Conservation (phyloP, 495 filamentous ascomycete species). For the Clohesyomyces aquaticus region DNA sequence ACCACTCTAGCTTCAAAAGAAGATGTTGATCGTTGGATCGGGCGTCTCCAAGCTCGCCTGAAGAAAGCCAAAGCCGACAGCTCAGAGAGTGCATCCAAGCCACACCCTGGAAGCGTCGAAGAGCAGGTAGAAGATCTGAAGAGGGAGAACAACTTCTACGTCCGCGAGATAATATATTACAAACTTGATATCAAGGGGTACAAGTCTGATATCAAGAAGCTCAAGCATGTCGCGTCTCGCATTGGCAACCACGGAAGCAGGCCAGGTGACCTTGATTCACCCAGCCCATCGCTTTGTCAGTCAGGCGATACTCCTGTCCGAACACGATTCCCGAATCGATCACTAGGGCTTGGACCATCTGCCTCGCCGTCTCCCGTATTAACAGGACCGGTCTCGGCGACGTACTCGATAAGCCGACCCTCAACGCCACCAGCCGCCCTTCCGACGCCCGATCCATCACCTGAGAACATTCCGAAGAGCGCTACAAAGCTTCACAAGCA, state of each 20-base stretch:
- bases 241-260: constrained; percentile 34
- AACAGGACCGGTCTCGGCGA: constrained; percentile 23
- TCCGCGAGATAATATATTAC: constrained; percentile 41
- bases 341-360: constrained; percentile 18
- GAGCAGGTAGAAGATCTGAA: constrained; percentile 16
- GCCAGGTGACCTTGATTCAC: constrained; percentile 25
- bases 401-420: constrained; percentile 15
- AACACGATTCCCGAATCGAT: constrained; percentile 4
- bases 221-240: constrained; percentile 19
- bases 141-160: constrained; percentile 39
- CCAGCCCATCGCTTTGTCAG: constrained; percentile 11
- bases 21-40: constrained; percentile 38
- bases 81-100: neutral
- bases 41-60: constrained; percentile 31
- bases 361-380: constrained; percentile 34
- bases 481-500: constrained; percentile 10
- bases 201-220: constrained; percentile 40
- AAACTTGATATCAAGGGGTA: constrained; percentile 41
- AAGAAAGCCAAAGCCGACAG: constrained; percentile 23
- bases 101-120: constrained; percentile 7
- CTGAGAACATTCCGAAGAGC: neutral
- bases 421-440: constrained; percentile 19
- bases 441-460: constrained; percentile 18
- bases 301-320: constrained; percentile 24
- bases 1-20: constrained; percentile 33